Percentiles rank a stretch among this genome's conserved stretches.
Conservation (phyloP, 225 moss, liverwort and hornwort genomes). For the Sphagnum contortum region DNA sequence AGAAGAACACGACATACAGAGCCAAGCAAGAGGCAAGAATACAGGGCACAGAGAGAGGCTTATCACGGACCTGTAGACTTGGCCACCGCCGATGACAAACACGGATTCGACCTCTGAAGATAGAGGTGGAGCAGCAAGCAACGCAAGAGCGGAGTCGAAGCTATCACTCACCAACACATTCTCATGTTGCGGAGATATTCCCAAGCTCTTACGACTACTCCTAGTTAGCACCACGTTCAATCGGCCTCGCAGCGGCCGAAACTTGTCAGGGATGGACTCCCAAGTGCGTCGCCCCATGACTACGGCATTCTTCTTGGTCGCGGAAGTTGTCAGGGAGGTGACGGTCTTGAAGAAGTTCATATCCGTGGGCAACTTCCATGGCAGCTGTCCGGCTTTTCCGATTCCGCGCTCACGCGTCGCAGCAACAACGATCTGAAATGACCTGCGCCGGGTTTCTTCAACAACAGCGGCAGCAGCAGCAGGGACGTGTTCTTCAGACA, state of each 20-base stretch:
- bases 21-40: no score
- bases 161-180: constrained; percentile 45
- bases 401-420: constrained; percentile 54
- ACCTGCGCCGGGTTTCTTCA: constrained; percentile 12
- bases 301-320: constrained; percentile 62
- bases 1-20: no score
- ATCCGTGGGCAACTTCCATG: constrained; percentile 77
- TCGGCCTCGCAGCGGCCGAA: constrained; percentile 64
- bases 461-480: no score
- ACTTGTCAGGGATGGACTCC: constrained; percentile 59
- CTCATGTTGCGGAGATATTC: not conserved
- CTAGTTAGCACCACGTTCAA: constrained; percentile 71
- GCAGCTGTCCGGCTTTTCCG: constrained; percentile 49
- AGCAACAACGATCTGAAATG: constrained; percentile 69
- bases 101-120: constrained; percentile 47
- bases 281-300: constrained; percentile 81
- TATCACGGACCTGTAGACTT: constrained; percentile 45
- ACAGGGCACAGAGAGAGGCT: no score
- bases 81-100: constrained; percentile 79
- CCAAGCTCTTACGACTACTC: constrained; percentile 14
- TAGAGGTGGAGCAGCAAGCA: constrained; percentile 41
- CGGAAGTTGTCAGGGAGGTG: constrained; percentile 33
- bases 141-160: constrained; percentile 37
- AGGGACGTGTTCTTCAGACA: no score
- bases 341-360: constrained; percentile 67